Evolutionary conservation across 225 moss, liverwort and hornwort genomes (phyloP).

Genomic region (Antitrichia curtipendula): DNA sequence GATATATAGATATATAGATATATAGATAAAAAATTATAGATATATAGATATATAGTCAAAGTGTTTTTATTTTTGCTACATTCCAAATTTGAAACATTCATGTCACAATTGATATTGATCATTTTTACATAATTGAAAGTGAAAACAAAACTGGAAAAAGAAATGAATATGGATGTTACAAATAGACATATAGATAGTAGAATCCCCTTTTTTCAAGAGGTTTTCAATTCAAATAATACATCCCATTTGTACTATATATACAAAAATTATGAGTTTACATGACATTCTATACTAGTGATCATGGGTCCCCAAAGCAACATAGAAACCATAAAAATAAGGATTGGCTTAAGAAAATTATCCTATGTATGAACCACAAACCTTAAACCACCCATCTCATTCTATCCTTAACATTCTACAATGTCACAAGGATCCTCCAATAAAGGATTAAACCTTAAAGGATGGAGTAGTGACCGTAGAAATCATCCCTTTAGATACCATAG

Average conservation of each 20-base stretch:
- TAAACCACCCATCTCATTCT: neutral
- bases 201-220: neutral
- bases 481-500: too few species aligned
- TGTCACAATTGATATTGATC: neutral
- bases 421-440: too few species aligned
- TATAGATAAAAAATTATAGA: neutral
- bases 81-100: neutral
- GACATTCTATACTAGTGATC: neutral
- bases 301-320: neutral
- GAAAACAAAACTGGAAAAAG: neutral
- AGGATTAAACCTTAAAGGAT: too few species aligned
- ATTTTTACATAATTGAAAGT: neutral
- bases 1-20: neutral
- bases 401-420: neutral
- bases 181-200: neutral
- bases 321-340: neutral
- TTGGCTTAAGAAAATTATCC: neutral
- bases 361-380: neutral
- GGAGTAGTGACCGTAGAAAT: too few species aligned
- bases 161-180: neutral
- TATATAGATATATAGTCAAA: neutral
- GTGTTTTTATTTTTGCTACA: accelerated
- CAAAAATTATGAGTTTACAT: neutral
- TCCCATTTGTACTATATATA: accelerated
- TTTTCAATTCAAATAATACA: neutral